Evolutionary conservation across 1,284 basidiomycete species (phyloP).

Genomic region (Ceratorhiza oryzae-sativae): DNA sequence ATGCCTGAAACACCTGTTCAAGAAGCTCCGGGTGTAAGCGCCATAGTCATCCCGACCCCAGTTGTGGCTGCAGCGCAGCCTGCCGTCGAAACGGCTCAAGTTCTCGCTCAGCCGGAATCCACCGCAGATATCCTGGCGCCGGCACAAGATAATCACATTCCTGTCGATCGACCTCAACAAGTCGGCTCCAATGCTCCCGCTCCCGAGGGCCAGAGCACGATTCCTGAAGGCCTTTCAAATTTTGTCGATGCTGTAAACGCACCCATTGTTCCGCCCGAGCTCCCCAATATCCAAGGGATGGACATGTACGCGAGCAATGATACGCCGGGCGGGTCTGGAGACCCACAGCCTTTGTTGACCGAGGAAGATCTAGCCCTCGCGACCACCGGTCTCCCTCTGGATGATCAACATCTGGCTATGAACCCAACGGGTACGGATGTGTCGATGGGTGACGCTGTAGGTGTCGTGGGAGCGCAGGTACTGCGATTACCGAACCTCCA

Average conservation of each 20-base stretch:
- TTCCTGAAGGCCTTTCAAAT: background rate
- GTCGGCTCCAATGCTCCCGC: background rate
- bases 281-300: conserved; percentile 21
- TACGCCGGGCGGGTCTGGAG: conserved; percentile 4
- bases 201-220: background rate
- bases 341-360: conserved; percentile 15
- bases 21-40: background rate
- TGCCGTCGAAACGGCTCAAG: background rate
- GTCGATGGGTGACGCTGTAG: background rate
- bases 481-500: background rate
- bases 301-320: conserved; percentile 26
- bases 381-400: background rate
- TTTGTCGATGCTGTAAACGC: background rate
- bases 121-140: background rate
- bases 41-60: background rate
- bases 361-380: conserved; percentile 22
- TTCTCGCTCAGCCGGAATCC: background rate
- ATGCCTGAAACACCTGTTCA: background rate
- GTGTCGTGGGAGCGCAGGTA: background rate
- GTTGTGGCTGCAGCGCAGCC: background rate
- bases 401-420: background rate
- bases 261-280: background rate
- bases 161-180: background rate
- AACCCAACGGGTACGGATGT: conserved; percentile 9
- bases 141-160: background rate